phyloP scores from a whole-genome alignment of 2,329 filamentous ascomycete species.

The Colletotrichum sp. region DNA sequence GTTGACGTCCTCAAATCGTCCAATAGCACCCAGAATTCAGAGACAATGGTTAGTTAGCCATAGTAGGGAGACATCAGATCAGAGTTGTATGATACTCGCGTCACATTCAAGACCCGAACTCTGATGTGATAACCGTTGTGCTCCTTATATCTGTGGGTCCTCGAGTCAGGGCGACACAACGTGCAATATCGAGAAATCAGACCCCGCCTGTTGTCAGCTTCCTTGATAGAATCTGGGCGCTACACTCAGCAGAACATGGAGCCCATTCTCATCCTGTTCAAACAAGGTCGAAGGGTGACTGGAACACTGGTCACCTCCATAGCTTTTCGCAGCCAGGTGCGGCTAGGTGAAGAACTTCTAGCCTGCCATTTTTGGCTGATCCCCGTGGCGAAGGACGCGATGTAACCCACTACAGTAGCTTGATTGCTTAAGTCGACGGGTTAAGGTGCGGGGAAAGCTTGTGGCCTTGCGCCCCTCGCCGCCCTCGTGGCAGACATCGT shows the following conservation, averaged over 20 bases:
- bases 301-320: background rate
- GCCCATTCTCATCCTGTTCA: conserved; percentile 55
- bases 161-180: background rate
- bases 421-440: background rate
- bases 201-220: background rate
- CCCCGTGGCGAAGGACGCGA: background rate
- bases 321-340: background rate
- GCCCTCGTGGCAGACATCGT: background rate
- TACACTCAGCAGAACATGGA: background rate
- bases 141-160: background rate
- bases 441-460: background rate
- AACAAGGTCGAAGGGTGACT: background rate
- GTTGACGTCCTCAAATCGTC: background rate
- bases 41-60: background rate
- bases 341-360: background rate
- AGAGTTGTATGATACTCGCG: background rate
- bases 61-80: background rate
- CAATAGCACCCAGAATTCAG: background rate
- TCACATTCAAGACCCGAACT: background rate
- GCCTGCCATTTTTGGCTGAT: background rate
- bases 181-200: background rate
- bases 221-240: background rate
- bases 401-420: background rate
- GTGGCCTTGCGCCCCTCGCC: background rate
- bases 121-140: background rate